Percentiles rank a stretch among this genome's conserved stretches.
Conservation (phyloP, 768 basidiomycete species). For the Imleria badia region DNA sequence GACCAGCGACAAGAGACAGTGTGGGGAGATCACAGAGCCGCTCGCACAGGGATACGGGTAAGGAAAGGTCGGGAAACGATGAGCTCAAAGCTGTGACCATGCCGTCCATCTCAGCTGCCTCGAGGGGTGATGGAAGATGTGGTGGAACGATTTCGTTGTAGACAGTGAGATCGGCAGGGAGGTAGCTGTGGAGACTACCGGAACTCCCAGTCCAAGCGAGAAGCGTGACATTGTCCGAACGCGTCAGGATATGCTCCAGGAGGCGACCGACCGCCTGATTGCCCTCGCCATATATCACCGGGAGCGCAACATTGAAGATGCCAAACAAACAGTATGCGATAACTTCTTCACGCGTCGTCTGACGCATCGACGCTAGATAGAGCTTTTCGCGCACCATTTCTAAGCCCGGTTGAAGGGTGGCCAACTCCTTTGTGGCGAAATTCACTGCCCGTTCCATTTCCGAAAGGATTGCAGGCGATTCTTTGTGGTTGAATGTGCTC, state of each 20-base stretch:
- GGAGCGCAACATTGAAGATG: conserved; percentile 8
- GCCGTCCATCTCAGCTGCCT: not conserved
- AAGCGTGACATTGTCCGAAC: not conserved
- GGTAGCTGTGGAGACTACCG: conserved; percentile 5
- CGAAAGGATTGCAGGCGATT: not conserved
- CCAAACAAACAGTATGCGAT: conserved; percentile 16
- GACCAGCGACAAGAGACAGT: not conserved
- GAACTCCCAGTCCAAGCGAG: conserved; percentile 5
- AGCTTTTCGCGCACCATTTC: conserved; percentile 5
- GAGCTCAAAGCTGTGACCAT: not conserved
- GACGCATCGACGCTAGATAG: conserved; percentile 8
- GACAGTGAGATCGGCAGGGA: not conserved
- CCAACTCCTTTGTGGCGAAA: not conserved
- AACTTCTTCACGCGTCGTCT: conserved; percentile 15
- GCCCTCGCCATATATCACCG: conserved; percentile 16
- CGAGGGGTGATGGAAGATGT: not conserved
- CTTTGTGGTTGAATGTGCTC: conserved; percentile 4
- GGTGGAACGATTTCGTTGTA: not conserved
- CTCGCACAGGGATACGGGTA: not conserved
- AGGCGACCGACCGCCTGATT: not conserved
- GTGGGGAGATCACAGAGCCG: not conserved
- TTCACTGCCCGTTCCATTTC: conserved; percentile 1
- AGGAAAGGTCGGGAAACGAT: not conserved
- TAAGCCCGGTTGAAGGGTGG: not conserved
- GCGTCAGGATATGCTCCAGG: not conserved